Evolutionary conservation across 768 basidiomycete species (phyloP).

Genomic region (Ramaria sp.): DNA sequence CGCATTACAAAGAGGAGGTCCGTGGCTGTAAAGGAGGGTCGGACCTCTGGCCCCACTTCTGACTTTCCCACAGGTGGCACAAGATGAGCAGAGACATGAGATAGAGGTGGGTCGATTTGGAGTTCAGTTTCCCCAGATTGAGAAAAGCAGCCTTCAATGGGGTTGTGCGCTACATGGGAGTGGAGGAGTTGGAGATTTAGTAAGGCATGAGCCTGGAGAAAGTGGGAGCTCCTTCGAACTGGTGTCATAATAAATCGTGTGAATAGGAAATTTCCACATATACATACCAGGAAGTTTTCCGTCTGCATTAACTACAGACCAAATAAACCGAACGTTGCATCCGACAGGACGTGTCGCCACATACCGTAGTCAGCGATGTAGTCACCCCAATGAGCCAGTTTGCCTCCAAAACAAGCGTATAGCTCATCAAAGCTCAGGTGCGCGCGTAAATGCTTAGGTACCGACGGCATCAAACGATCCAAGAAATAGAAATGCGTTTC

Average conservation of each 20-base stretch:
- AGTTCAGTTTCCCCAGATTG: constrained; percentile 19
- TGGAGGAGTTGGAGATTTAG: constrained; percentile 85
- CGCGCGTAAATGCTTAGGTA: constrained; percentile 49
- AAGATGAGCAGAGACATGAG: neutral
- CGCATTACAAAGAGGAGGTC: constrained; percentile 77
- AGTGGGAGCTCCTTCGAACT: constrained; percentile 76
- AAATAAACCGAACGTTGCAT: neutral
- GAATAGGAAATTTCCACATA: neutral
- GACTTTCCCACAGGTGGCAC: constrained; percentile 15
- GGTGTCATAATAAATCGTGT: neutral
- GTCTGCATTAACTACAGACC: constrained; percentile 50
- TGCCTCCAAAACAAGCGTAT: constrained; percentile 76
- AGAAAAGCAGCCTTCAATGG: constrained; percentile 15
- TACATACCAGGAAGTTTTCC: constrained; percentile 60
- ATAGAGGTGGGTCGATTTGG: constrained; percentile 27
- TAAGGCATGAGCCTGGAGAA: constrained; percentile 74
- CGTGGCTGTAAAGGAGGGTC: constrained; percentile 64
- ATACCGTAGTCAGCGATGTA: constrained; percentile 64
- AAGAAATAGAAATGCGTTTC: constrained; percentile 60
- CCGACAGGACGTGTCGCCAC: constrained; percentile 13
- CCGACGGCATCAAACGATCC: constrained; percentile 50
- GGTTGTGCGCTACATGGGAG: constrained; percentile 32
- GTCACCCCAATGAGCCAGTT: constrained; percentile 75
- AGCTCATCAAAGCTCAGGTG: constrained; percentile 59
- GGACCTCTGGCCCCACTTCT: constrained; percentile 32